Conservation (phyloP, 2,329 filamentous ascomycete genomes). For the Aspergillus cejpii region DNA sequence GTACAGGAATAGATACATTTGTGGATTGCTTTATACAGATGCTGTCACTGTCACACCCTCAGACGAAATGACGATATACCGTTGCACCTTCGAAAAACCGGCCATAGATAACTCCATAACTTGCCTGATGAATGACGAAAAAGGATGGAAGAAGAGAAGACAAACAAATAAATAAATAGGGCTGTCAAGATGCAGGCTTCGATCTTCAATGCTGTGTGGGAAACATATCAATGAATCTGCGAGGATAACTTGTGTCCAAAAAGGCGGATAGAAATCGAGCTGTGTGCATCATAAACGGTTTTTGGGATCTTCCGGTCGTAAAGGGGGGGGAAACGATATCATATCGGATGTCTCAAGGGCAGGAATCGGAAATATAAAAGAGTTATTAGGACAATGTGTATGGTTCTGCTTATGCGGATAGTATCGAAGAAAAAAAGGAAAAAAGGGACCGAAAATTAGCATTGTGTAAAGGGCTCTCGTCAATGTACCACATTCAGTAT, state of each 20-base stretch:
- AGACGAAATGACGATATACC: constrained; percentile 1
- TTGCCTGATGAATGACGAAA: neutral
- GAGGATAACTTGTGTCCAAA: neutral
- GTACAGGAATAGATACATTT: constrained; percentile 10
- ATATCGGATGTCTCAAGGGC: neutral
- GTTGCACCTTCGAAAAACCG: neutral
- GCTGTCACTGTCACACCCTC: constrained; percentile 4
- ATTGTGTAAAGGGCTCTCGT: constrained; percentile 13
- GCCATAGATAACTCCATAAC: neutral
- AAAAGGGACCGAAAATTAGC: constrained; percentile 7
- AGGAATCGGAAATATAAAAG: neutral
- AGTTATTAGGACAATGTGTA: constrained; percentile 3
- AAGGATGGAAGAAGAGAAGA: too few relatives aligned
- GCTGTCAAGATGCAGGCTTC: neutral
- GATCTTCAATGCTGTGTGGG: neutral
- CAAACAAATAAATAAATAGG: neutral
- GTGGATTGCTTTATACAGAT: constrained; percentile 6
- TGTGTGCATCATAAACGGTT: neutral
- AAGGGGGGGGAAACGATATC: neutral
- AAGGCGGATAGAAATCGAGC: too few relatives aligned
- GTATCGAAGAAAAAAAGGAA: constrained; percentile 3
- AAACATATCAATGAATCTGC: neutral
- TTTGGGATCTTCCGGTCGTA: neutral
- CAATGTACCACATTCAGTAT: constrained; percentile 34
- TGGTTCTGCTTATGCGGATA: constrained; percentile 1